Percentiles rank a stretch among this genome's conserved stretches.
These are phyloP conservation scores for Paxillus ammoniavirescens DNA, from an alignment of 768 basidiomycete genomes.

Conservation along the genomic window DNA sequence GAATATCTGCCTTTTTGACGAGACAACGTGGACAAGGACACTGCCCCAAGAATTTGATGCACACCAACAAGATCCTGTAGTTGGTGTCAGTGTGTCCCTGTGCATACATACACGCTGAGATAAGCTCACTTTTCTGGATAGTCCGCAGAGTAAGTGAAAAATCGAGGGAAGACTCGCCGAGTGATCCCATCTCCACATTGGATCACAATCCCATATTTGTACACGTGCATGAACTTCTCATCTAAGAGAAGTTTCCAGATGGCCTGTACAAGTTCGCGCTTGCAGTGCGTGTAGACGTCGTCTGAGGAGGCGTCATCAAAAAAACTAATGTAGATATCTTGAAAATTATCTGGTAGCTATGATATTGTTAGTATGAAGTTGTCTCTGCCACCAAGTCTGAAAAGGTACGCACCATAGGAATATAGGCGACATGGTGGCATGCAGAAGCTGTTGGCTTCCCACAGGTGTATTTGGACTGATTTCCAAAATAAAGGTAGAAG, in stretches of 20 bases:
- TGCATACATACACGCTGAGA: too few relatives aligned
- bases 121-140: slow-evolving; percentile 1
- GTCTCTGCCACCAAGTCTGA: too few relatives aligned
- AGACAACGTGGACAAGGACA: background rate
- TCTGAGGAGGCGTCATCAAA: too few relatives aligned
- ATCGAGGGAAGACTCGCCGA: background rate
- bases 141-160: slow-evolving; percentile 1
- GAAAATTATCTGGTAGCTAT: background rate
- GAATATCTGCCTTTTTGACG: background rate
- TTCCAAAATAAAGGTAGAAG: slow-evolving; percentile 14
- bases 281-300: background rate
- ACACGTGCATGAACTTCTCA: background rate
- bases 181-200: background rate
- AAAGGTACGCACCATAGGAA: background rate
- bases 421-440: slow-evolving; percentile 12
- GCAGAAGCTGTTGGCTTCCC: slow-evolving; percentile 2
- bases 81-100: too few relatives aligned
- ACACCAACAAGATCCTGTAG: background rate
- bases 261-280: background rate
- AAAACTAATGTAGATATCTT: too few relatives aligned
- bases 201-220: background rate
- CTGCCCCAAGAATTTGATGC: background rate
- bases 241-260: background rate
- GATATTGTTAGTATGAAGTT: background rate
- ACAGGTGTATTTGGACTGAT: slow-evolving; percentile 11